Conservation (phyloP, 495 filamentous ascomycete genomes). For the Wilcoxina mikolae region DNA sequence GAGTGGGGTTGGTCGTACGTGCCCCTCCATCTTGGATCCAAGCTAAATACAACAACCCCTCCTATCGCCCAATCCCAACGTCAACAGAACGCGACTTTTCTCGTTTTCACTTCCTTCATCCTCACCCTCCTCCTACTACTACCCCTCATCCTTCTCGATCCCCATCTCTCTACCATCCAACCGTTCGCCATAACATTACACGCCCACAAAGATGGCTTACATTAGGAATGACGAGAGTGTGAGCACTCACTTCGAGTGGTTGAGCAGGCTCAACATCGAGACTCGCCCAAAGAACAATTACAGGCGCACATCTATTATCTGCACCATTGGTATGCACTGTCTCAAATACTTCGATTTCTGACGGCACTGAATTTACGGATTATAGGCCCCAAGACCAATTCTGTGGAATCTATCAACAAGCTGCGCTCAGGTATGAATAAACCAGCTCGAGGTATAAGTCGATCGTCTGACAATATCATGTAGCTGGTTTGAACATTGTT, state of each 20-base stretch:
- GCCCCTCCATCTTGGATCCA: too few species aligned
- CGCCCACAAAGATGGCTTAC: slow-evolving; percentile 1
- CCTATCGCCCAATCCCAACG: too few species aligned
- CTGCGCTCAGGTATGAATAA: slow-evolving; percentile 54
- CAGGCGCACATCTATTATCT: slow-evolving; percentile 93
- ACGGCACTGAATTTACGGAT: not conserved
- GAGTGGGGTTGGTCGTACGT: too few species aligned
- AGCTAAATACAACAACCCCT: too few species aligned
- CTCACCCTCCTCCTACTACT: not conserved
- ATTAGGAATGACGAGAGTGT: slow-evolving; percentile 16
- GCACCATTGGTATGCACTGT: slow-evolving; percentile 68
- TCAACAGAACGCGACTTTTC: not conserved
- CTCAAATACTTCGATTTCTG: not conserved
- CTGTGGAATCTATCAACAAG: slow-evolving; percentile 84
- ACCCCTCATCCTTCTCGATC: not conserved
- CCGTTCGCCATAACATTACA: not conserved
- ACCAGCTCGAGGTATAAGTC: not conserved
- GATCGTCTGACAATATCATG: slow-evolving; percentile 5
- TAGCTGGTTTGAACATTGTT: slow-evolving; percentile 85
- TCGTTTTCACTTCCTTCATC: not conserved
- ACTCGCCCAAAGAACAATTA: slow-evolving; percentile 66
- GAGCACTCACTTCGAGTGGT: slow-evolving; percentile 78
- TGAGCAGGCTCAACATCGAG: slow-evolving; percentile 46
- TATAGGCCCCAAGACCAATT: slow-evolving; percentile 90
- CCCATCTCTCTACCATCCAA: not conserved